A percentile compares a stretch with the other conserved stretches of the same genome.
Conservation (phyloP, 2,329 filamentous ascomycete species). For the Teratosphaeria nubilosa region DNA sequence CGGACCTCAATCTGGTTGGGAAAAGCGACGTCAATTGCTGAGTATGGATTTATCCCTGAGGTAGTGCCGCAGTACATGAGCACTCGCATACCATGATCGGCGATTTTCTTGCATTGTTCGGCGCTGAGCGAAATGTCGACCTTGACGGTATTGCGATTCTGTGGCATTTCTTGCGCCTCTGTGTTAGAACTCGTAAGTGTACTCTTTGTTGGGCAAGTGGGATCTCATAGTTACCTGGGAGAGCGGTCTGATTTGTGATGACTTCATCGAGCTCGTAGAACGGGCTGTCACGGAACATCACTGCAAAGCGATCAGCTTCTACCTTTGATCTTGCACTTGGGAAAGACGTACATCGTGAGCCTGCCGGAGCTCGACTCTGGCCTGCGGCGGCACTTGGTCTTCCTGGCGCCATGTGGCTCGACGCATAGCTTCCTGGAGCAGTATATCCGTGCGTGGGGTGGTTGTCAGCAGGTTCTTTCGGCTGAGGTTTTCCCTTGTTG, state of each 20-base stretch:
- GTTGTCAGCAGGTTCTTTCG: conserved; percentile 6
- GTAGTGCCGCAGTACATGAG: conserved; percentile 70
- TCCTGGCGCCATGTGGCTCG: conserved; percentile 7
- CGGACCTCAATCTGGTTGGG: conserved; percentile 88
- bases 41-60: conserved; percentile 45
- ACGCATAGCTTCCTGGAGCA: not conserved
- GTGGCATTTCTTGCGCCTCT: conserved; percentile 43
- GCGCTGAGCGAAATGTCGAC: conserved; percentile 50
- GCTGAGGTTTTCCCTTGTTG: conserved; percentile 30
- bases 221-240: conserved; percentile 44
- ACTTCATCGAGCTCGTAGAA: conserved; percentile 53
- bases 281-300: conserved; percentile 63
- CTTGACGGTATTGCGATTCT: conserved; percentile 47
- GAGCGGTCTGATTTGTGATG: conserved; percentile 51
- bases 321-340: no score
- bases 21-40: conserved; percentile 62
- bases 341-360: conserved; percentile 11
- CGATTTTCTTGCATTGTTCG: conserved; percentile 45
- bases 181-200: conserved; percentile 24
- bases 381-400: conserved; percentile 3
- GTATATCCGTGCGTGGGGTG: conserved; percentile 4
- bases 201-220: conserved; percentile 7
- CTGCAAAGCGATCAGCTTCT: not conserved
- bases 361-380: conserved; percentile 5
- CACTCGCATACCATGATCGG: conserved; percentile 55